Evolutionary conservation across 805 yeast species (phyloP).

Genomic region (Wickerhamiella domercqiae): DNA sequence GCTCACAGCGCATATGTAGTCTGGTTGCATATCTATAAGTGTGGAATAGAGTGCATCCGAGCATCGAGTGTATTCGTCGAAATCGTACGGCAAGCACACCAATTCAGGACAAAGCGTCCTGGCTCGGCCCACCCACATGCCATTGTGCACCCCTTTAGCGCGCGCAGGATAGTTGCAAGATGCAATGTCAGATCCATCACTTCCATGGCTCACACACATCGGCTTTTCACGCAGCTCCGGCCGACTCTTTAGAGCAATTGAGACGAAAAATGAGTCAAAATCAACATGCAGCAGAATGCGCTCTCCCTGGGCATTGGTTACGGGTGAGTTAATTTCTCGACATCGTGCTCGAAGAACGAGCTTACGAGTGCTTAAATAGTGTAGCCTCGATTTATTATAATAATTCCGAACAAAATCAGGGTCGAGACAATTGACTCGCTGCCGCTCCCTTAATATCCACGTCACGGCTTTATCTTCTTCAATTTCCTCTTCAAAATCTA

Average conservation of each 20-base stretch:
- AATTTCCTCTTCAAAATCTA: neutral
- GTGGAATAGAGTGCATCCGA: conserved; percentile 53
- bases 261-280: conserved; percentile 87
- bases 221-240: conserved; percentile 45
- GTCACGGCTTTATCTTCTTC: conserved; percentile 10
- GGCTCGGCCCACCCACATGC: conserved; percentile 78
- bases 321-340: conserved; percentile 17
- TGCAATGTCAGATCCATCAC: conserved; percentile 57
- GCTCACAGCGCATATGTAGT: conserved; percentile 59
- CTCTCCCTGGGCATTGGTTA: neutral
- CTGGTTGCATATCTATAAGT: conserved; percentile 31
- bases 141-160: conserved; percentile 60
- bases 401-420: conserved; percentile 60
- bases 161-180: conserved; percentile 87
- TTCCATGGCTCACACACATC: conserved; percentile 42
- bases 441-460: conserved; percentile 12
- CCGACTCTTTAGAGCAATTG: conserved; percentile 52
- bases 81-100: conserved; percentile 53
- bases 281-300: conserved; percentile 59
- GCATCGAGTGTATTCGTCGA: conserved; percentile 49
- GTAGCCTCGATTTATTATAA: conserved; percentile 70
- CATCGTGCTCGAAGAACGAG: conserved; percentile 52
- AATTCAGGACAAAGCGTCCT: conserved; percentile 49
- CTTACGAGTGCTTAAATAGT: conserved; percentile 81
- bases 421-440: conserved; percentile 33